Conservation (phyloP, 129 eudicot genomes). For the Silybum marianum region DNA sequence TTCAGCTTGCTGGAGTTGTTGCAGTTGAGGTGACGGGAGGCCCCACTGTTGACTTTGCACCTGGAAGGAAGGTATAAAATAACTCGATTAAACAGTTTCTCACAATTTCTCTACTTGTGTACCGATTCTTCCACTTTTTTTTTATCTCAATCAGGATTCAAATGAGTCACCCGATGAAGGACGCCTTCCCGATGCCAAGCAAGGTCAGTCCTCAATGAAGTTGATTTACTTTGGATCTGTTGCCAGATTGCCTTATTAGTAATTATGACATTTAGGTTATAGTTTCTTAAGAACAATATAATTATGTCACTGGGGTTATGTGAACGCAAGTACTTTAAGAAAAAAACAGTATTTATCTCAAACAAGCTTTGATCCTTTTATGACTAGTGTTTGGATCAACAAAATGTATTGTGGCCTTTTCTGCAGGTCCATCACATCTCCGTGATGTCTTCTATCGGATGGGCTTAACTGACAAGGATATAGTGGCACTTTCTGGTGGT, state of each 20-base stretch:
- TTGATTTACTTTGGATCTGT: conserved; percentile 8
- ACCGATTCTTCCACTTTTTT: not conserved
- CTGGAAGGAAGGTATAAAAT: conserved; percentile 79
- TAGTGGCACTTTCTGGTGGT: conserved; percentile 94
- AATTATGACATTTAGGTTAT: not conserved
- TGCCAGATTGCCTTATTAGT: not conserved
- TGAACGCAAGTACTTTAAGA: too few relatives aligned
- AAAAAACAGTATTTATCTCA: not conserved
- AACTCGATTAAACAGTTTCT: not conserved
- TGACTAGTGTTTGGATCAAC: too few relatives aligned
- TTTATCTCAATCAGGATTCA: conserved; percentile 58
- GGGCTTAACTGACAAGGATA: conserved; percentile 90
- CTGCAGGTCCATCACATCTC: conserved; percentile 74
- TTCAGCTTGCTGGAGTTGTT: conserved; percentile 96
- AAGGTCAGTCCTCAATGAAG: conserved; percentile 49
- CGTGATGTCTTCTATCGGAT: conserved; percentile 86
- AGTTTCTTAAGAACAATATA: not conserved
- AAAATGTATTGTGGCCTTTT: not conserved
- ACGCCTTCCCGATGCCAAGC: conserved; percentile 92
- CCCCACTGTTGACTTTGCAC: conserved; percentile 75
- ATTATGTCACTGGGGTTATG: too few relatives aligned
- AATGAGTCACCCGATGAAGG: conserved; percentile 72
- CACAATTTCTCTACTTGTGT: not conserved
- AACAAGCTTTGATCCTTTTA: not conserved
- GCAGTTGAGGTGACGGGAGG: conserved; percentile 99